phyloP scores from a whole-genome alignment of 768 basidiomycete genomes.

The Gymnopilus dilepis region DNA sequence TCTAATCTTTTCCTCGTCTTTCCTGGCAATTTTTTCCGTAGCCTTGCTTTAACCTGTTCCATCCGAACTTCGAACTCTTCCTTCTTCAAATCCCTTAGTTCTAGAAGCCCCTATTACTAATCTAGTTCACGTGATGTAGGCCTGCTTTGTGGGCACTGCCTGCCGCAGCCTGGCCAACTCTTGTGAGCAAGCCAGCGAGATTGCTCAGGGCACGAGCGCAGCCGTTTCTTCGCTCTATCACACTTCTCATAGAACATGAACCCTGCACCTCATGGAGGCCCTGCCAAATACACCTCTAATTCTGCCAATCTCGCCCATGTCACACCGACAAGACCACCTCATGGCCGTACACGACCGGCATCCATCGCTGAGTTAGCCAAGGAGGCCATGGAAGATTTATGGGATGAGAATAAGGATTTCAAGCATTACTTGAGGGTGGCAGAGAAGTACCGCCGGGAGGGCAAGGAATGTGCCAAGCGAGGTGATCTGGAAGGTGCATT shows the following conservation, averaged over 20 bases:
- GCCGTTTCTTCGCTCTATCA: background rate
- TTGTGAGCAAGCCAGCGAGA: background rate
- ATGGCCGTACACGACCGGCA: conserved; percentile 44
- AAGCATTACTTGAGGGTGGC: conserved; percentile 72
- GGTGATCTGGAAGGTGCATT: conserved; percentile 76
- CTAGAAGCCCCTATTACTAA: too few species aligned
- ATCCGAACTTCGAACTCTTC: too few species aligned
- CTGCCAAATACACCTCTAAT: background rate
- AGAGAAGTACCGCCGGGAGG: conserved; percentile 64
- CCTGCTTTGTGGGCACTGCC: background rate
- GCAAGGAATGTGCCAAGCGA: conserved; percentile 47
- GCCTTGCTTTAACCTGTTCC: too few species aligned
- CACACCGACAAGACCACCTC: conserved; percentile 4
- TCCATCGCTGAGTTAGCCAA: conserved; percentile 72
- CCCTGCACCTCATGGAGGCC: background rate
- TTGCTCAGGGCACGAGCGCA: background rate
- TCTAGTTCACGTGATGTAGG: too few species aligned
- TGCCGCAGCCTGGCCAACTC: background rate
- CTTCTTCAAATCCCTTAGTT: too few species aligned
- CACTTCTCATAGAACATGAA: conserved; percentile 3
- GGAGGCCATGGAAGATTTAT: conserved; percentile 58
- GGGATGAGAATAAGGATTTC: conserved; percentile 62
- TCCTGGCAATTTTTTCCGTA: too few species aligned
- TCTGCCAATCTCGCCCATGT: background rate
- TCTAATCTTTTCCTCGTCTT: too few species aligned